Percentiles rank a stretch among this genome's conserved stretches.
phyloP scores from a whole-genome alignment of 345 rosid genomes.

The Schrenkiella parvula region DNA sequence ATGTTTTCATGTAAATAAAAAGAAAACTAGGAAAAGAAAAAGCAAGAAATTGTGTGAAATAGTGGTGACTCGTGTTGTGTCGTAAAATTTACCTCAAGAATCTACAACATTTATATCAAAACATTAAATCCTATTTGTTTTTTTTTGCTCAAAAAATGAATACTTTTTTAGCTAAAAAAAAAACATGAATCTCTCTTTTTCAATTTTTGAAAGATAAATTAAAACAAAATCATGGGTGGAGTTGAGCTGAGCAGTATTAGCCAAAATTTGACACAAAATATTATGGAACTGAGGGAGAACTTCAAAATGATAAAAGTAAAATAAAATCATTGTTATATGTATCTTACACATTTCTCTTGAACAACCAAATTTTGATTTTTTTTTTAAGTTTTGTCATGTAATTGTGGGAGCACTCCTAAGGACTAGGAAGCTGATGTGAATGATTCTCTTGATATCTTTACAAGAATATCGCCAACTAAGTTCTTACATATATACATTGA shows the following conservation, averaged over 20 bases:
- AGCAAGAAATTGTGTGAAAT: neutral
- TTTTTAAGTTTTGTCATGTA: neutral
- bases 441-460: neutral
- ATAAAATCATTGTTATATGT: neutral
- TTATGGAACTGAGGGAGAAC: neutral
- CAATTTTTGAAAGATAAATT: too few relatives aligned
- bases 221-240: too few relatives aligned
- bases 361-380: neutral
- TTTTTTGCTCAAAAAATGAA: too few relatives aligned
- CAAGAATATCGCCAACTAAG: neutral
- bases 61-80: neutral
- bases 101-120: neutral
- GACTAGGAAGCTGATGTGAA: neutral
- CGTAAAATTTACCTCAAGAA: neutral
- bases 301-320: neutral
- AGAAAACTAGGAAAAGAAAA: neutral
- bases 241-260: neutral
- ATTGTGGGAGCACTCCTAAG: neutral
- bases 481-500: neutral
- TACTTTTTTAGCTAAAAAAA: too few relatives aligned
- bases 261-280: neutral
- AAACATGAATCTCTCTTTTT: too few relatives aligned
- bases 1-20: neutral
- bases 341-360: neutral
- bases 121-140: neutral